Base-by-base conservation (phyloP, 176 grass and related monocot genomes). In the Microstegium vimineum region DNA sequence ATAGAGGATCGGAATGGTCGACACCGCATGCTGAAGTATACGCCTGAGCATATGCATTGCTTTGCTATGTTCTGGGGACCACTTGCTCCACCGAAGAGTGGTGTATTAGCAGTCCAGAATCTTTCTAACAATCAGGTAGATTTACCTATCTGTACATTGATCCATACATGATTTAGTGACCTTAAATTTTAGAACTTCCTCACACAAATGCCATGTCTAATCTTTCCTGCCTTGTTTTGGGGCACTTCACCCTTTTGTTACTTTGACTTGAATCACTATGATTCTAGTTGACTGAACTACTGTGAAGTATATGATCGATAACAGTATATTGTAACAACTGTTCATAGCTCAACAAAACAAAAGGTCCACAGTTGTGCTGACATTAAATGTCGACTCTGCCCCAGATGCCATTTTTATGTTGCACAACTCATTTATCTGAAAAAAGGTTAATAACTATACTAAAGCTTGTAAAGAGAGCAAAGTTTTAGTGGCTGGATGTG, bases 21-120 rank as follows among this genome's bases (percentile, higher is more conserved):
- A 42, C 86, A 95, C 35, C 90, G 96, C 72, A 99, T 95, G 96
- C 93, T 99, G 42, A 99, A 99, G 77, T 99, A 99, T 83, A 99
- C 96, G 71, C 93, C 93, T 60, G 96, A 99, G 73, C 96, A 99
- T 82, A 99, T 99, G 96, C 89, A 93, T 91, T 99, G 96, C 63
- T 90, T 95, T 86, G 93, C 96, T 41, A 95, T 93, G 91, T 99
- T 95, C 78, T 99, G 73, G 93, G 96, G 96, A 25, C 96, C 96
- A 67, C 96, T 99, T 82, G 89, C 91, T 81, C 96, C 96, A 85
- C 89, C 96, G 74, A 93, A 95, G 75, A 95, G 89, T 64, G 96
- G 93, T 59, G 86, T 99, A 81, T 90, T 99, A 61, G 96, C 96
- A 60, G 87, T 95, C 38, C 96, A 95, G 71, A 93, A 86, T 79